phyloP scores from a whole-genome alignment of 2,329 filamentous ascomycete genomes.

The Penicillium sp. region DNA sequence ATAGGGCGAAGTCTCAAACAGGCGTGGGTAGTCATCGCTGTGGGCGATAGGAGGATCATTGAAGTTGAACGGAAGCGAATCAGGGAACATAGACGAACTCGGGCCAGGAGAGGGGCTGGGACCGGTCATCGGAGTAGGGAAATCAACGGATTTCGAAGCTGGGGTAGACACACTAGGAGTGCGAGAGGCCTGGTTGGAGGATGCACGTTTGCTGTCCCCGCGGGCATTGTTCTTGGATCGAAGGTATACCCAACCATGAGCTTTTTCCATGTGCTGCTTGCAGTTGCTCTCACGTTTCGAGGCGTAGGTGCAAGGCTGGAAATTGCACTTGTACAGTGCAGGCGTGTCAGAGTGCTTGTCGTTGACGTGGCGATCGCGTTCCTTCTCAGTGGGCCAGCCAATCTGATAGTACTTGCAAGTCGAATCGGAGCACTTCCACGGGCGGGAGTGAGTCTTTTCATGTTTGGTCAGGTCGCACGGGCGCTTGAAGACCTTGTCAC shows the following conservation, averaged over 20 bases:
- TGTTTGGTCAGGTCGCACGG: conserved; percentile 98
- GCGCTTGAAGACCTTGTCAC: conserved; percentile 90
- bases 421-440: conserved; percentile 83
- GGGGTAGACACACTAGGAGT: conserved; percentile 58
- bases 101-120: conserved; percentile 29
- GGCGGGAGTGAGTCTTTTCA: conserved; percentile 94
- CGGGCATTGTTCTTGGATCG: conserved; percentile 91
- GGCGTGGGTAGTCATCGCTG: conserved; percentile 28
- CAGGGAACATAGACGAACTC: conserved; percentile 10
- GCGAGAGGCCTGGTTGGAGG: conserved; percentile 43
- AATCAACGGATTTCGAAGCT: conserved; percentile 55
- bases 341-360: conserved; percentile 88
- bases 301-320: conserved; percentile 81
- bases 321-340: conserved; percentile 79
- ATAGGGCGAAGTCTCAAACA: conserved; percentile 22
- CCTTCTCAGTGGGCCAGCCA: conserved; percentile 97
- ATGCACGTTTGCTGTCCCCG: conserved; percentile 46
- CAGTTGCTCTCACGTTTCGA: conserved; percentile 96
- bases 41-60: conserved; percentile 25
- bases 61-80: conserved; percentile 24
- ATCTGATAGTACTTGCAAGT: conserved; percentile 87
- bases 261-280: conserved; percentile 99
- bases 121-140: conserved; percentile 50
- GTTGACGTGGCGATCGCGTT: conserved; percentile 92
- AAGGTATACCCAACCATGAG: conserved; percentile 85